Base-by-base conservation (phyloP, 169 alveolate species). In the Toxoplasma gondii region DNA sequence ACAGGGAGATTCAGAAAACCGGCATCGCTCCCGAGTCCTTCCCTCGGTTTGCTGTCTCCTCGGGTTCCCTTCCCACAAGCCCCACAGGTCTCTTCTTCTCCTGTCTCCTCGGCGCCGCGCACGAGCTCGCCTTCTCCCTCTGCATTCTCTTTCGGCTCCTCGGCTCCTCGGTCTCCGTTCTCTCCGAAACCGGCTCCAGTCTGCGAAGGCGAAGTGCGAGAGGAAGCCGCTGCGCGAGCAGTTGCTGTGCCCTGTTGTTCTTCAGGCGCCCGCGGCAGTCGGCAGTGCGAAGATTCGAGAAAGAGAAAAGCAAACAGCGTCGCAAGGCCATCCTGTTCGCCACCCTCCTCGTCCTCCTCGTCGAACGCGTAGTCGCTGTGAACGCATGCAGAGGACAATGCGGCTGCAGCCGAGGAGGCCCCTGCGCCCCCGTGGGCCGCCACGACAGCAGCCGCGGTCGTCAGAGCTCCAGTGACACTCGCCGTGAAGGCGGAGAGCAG, bases 351-450 rank as follows among this genome's bases (percentile, higher is more conserved):
- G 74, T 64, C 74, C 1, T 64, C 74, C n/a, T 64, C 74, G 34
- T 64, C 74, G 29, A 64, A 64, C n/a, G 74, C 74, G 74, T 64
- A 64, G 74, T 64, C 74, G 74, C 74, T 64, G 74, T 64, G 44
- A n/a, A 36, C 84, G 39, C 45, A 41, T 16, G 84, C 84, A 74
- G 84, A 31, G 27, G 84, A 17, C 27, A 36, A 16, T 12, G 84
- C 84, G 24, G 84, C 84, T 22, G 43, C 84, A 22, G 84, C 84
- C 2, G 84, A 74, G 39, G 45, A 36, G 39, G 44, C 84, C 43
- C 43, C 84, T n/a, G 84, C 84, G 44, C 84, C 43, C 43, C 84
- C 84, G 10, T 19, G 39, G 27, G 84, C 84, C 39, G 84, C 84
- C 39, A 74, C 84, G 44, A 36, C 84, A 4, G 84, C 84, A 27